phyloP scores from a whole-genome alignment of 2,329 filamentous ascomycete genomes.

The Penicillium crustosum region DNA sequence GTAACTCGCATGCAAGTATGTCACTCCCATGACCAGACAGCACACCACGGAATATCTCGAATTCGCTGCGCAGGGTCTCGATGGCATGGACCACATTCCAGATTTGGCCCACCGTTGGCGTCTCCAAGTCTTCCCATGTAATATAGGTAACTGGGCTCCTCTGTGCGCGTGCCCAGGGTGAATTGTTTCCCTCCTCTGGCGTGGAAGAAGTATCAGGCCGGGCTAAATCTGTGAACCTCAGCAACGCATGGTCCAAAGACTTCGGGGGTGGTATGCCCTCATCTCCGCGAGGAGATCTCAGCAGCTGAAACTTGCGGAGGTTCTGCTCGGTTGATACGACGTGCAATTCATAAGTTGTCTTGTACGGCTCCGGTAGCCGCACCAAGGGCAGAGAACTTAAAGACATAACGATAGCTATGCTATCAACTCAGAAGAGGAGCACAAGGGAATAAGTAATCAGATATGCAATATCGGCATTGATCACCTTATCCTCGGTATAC shows the following conservation, averaged over 20 bases:
- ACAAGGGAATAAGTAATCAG: conserved; percentile 3
- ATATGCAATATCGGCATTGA: neutral
- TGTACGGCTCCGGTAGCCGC: conserved; percentile 23
- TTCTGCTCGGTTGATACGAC: conserved; percentile 17
- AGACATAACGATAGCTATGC: neutral
- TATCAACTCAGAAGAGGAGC: neutral
- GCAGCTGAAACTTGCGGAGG: conserved; percentile 19
- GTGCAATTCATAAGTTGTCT: conserved; percentile 19
- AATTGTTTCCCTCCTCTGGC: conserved; percentile 37
- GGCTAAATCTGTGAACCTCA: conserved; percentile 33
- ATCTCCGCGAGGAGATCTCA: conserved; percentile 20
- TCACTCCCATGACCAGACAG: conserved; percentile 32
- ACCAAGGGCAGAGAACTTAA: conserved; percentile 8
- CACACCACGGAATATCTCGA: conserved; percentile 38
- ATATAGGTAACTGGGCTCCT: conserved; percentile 34
- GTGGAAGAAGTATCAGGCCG: conserved; percentile 20
- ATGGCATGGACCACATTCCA: conserved; percentile 44
- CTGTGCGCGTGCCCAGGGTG: conserved; percentile 39
- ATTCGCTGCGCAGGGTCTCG: conserved; percentile 31
- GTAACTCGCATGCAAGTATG: conserved; percentile 30
- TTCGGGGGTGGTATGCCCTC: conserved; percentile 21
- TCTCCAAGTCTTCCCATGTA: conserved; percentile 31
- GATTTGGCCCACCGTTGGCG: conserved; percentile 39
- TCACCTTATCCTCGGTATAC: neutral
- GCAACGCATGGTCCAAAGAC: conserved; percentile 30